Base-by-base conservation (phyloP, 2,329 filamentous ascomycete genomes). In the Fusarium haematococcum region DNA sequence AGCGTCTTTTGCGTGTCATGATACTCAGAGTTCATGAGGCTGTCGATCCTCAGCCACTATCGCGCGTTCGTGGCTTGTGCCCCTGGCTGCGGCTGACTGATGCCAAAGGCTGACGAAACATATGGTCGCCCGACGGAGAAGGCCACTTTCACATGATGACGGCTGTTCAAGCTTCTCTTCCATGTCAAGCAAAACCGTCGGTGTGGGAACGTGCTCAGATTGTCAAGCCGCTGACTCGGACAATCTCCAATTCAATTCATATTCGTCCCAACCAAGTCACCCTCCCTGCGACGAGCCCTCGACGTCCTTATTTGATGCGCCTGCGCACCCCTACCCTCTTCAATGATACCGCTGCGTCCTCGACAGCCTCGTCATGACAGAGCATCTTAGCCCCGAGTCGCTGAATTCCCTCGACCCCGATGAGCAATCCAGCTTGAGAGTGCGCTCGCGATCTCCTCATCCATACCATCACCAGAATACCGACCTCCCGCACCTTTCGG, bases 371-470 rank as follows among this genome's bases (percentile, higher is more conserved):
- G 82, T 81, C 83, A 89, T 89, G 87, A 81, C 85, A 80, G 84
- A 86, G 78, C 81, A 83, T 77, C 83, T 85, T 72, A 80, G 80
- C 72, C 82, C 82, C 67, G 80, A 81, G 75, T 76, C 80, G 74
- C 72, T 80, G 59, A 74, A 75, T 72, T 71, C 78, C 76, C 77
- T 80, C 74, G 80, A 83, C 27, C 75, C 77, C 65, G 80, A 82
- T 39, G 82, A 85, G 67, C 80, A 82, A 57, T 81, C 84, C 58
- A 77, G 72, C 60, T 77, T 90, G 77, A 86, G 88, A 78, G 81
- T 85, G 56, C 85, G 89, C 70, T 88, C 87, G 63, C 89, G 92
- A 76, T 91, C 91, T 50, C 91, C 92, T 56, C 91, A 93, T 80
- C 92, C 92, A 2, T 93, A 93, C 77, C 89, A 90, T 78, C 90